Base-by-base conservation (phyloP, 2,329 filamentous ascomycete genomes). In the Amylocarpus encephaloides region DNA sequence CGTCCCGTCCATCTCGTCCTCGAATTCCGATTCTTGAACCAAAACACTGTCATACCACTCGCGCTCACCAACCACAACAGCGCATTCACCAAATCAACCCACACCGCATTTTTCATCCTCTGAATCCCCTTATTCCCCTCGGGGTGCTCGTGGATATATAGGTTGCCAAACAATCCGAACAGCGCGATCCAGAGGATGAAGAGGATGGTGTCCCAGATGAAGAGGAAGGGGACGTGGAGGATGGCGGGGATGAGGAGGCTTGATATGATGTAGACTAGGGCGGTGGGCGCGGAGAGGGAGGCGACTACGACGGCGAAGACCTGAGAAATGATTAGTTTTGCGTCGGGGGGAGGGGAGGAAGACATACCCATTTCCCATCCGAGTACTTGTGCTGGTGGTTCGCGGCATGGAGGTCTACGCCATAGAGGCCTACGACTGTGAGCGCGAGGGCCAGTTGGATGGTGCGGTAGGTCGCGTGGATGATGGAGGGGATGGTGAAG, bases 51-150 rank as follows among this genome's bases (percentile, higher is more conserved):
- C 12, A 77, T 72, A 26, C 75, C 79, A 11, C 77, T 51, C 3
- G 79, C 76, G 2, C 80, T 82, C 42, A 83, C 67, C 44, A 89
- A 70, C 90, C 90, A 95, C 45, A 95, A 73, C 12, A 88, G 64
- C 66, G 88, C 78, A 65, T 85, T 88, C 42, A 78, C 72, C 45
- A 95, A 68, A 66, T 92, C 86, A 41, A 95, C 75, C 86, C 88
- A 95, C 13, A 93, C 87, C 5, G 88, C 87, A 64, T 84, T 82
- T 71, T 90, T 89, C 89, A 95, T 95, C 50, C 87, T 78, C 58
- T 74, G 71, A 50, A 92, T 76, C 44, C 77, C 82, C 36, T 62
- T 60, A 64, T 87, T 76, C 12, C 82, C 82, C 64, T 85, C 73
- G 0, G 83, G 67, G 51, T 88, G 67, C 61, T 83, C 82, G 48